phyloP scores from a whole-genome alignment of 768 basidiomycete genomes.

The Lactarius hengduanensis region DNA sequence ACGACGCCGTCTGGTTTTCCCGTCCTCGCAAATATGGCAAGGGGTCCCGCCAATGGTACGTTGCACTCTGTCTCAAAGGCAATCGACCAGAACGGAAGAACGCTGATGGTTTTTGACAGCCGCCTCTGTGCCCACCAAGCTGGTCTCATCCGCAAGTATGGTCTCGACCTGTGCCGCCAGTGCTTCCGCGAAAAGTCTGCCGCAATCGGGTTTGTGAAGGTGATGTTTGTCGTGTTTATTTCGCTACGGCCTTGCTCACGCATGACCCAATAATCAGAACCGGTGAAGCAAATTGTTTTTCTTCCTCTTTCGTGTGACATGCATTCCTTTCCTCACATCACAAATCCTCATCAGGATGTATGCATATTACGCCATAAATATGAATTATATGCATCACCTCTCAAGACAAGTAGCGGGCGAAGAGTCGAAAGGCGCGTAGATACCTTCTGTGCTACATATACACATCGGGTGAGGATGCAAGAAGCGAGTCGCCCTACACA shows the following conservation, averaged over 20 bases:
- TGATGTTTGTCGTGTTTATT: slow-evolving; percentile 38
- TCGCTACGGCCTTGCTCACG: neutral
- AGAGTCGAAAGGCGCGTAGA: neutral
- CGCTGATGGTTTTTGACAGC: slow-evolving; percentile 42
- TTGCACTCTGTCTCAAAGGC: slow-evolving; percentile 18
- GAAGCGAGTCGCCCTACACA: neutral
- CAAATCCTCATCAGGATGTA: slow-evolving; percentile 16
- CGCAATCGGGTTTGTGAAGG: slow-evolving; percentile 94
- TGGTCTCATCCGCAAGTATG: slow-evolving; percentile 97
- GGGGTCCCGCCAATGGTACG: slow-evolving; percentile 92
- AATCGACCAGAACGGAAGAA: slow-evolving; percentile 5
- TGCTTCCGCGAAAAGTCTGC: slow-evolving; percentile 97
- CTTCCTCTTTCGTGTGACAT: neutral
- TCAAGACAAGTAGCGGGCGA: neutral
- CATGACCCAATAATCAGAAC: slow-evolving; percentile 11
- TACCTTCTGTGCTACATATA: neutral
- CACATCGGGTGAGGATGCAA: neutral
- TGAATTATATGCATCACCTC: slow-evolving; percentile 6
- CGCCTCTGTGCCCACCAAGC: slow-evolving; percentile 96
- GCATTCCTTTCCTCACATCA: slow-evolving; percentile 5
- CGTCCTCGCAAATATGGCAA: slow-evolving; percentile 94
- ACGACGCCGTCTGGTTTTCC: slow-evolving; percentile 98
- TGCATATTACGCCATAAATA: slow-evolving; percentile 9
- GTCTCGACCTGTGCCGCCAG: slow-evolving; percentile 95
- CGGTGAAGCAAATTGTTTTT: slow-evolving; percentile 9